Conservation (phyloP, 805 yeast genomes). For the Saturnispora ahearnii region DNA sequence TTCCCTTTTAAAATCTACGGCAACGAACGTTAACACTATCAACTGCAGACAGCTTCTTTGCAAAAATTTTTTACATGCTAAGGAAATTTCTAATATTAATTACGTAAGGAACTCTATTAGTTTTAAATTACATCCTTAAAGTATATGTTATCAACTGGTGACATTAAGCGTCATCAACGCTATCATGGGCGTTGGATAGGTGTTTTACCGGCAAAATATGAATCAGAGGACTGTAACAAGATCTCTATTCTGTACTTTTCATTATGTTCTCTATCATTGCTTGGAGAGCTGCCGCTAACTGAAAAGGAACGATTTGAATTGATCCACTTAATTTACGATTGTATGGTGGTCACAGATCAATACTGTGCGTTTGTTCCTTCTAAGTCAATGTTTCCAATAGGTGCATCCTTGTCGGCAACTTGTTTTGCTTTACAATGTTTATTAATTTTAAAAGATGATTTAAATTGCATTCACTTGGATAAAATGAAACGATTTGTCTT, state of each 20-base stretch:
- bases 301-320: conserved; percentile 14
- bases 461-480: conserved; percentile 30
- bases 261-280: conserved; percentile 48
- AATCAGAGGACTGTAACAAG: conserved; percentile 60
- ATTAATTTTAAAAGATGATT: conserved; percentile 40
- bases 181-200: conserved; percentile 27
- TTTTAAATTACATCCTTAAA: neutral
- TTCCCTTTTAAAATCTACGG: too few species aligned
- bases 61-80: too few species aligned
- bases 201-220: conserved; percentile 38
- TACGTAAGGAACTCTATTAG: neutral
- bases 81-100: too few species aligned
- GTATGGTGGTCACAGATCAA: conserved; percentile 30
- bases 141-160: conserved; percentile 7
- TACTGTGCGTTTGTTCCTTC: conserved; percentile 35
- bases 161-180: conserved; percentile 20
- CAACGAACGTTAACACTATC: too few species aligned
- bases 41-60: too few species aligned
- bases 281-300: conserved; percentile 16
- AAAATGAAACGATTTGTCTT: conserved; percentile 46
- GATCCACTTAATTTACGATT: conserved; percentile 39
- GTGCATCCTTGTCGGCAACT: conserved; percentile 41
- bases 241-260: conserved; percentile 66
- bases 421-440: conserved; percentile 60
- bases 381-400: neutral